These are phyloP conservation scores for Fomitopsis palustris DNA, from an alignment of 1,284 basidiomycete genomes.

Conservation along the genomic window DNA sequence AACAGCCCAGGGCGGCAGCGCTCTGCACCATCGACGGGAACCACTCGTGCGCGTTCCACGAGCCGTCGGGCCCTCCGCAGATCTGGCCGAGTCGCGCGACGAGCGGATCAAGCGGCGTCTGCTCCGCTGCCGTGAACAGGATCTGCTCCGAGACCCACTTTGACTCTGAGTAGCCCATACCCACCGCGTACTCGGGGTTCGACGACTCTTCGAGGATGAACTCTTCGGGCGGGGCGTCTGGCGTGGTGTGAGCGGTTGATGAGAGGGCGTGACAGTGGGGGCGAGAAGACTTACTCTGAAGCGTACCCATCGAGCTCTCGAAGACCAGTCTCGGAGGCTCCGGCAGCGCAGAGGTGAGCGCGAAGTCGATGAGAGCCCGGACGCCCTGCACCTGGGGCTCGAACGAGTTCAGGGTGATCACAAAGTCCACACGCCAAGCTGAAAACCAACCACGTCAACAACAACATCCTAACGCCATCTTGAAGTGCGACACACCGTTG, in stretches of 20 bases:
- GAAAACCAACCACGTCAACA: constrained; percentile 12
- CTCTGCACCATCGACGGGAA: constrained; percentile 40
- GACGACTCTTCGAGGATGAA: background rate
- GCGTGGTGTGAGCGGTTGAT: background rate
- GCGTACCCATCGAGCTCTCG: constrained; percentile 29
- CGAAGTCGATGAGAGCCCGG: constrained; percentile 21
- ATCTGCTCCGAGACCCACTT: constrained; percentile 39
- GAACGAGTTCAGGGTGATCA: constrained; percentile 19
- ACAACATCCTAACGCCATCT: background rate
- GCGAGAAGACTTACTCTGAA: constrained; percentile 12
- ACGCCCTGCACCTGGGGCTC: constrained; percentile 15
- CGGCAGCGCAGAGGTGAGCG: constrained; percentile 19
- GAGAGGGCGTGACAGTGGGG: background rate
- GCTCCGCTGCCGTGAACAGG: constrained; percentile 17
- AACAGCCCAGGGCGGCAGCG: constrained; percentile 21
- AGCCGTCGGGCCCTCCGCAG: constrained; percentile 33
- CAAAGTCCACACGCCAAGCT: constrained; percentile 37
- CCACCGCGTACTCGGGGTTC: constrained; percentile 24
- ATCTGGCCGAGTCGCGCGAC: constrained; percentile 43
- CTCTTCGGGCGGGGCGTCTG: constrained; percentile 4
- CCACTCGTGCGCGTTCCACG: constrained; percentile 45
- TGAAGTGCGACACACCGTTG: constrained; percentile 11
- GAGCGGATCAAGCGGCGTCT: constrained; percentile 22
- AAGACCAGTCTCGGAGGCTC: constrained; percentile 25
- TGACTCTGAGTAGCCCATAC: constrained; percentile 35